Evolutionary conservation across 805 yeast genomes (phyloP).

Genomic region (Candida chauliodis): DNA sequence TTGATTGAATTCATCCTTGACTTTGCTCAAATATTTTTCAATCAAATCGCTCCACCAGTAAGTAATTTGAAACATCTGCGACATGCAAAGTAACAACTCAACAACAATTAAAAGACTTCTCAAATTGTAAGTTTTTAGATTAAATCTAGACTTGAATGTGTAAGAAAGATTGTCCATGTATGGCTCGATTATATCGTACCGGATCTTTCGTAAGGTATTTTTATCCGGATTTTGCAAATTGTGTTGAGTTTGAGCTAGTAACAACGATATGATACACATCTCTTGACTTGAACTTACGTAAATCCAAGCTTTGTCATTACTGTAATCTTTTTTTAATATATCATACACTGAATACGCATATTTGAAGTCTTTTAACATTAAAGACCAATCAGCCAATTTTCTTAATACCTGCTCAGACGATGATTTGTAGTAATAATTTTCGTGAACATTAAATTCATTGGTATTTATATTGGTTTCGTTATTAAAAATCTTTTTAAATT

Average conservation of each 20-base stretch:
- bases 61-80: slow-evolving; percentile 35
- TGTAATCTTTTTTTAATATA: slow-evolving; percentile 70
- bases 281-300: slow-evolving; percentile 84
- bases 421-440: slow-evolving; percentile 57
- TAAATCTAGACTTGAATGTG: slow-evolving; percentile 69
- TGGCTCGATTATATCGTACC: slow-evolving; percentile 55
- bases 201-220: slow-evolving; percentile 43
- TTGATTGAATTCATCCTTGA: slow-evolving; percentile 43
- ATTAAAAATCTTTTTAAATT: slow-evolving; percentile 56
- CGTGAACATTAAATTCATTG: slow-evolving; percentile 41
- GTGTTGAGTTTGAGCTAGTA: slow-evolving; percentile 54
- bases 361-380: slow-evolving; percentile 86
- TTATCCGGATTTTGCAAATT: slow-evolving; percentile 23
- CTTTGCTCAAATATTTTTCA: slow-evolving; percentile 43
- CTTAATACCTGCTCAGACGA: slow-evolving; percentile 73
- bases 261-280: slow-evolving; percentile 71
- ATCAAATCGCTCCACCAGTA: slow-evolving; percentile 46
- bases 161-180: slow-evolving; percentile 69
- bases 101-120: slow-evolving; percentile 64
- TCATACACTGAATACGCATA: slow-evolving; percentile 84
- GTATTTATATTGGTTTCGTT: slow-evolving; percentile 8
- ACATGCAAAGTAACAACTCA: slow-evolving; percentile 61
- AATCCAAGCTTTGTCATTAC: slow-evolving; percentile 74
- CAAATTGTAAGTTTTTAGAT: slow-evolving; percentile 65
- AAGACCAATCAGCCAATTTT: slow-evolving; percentile 87